Evolutionary conservation across 768 basidiomycete genomes (phyloP).

Genomic region (Scleroderma citrinum): DNA sequence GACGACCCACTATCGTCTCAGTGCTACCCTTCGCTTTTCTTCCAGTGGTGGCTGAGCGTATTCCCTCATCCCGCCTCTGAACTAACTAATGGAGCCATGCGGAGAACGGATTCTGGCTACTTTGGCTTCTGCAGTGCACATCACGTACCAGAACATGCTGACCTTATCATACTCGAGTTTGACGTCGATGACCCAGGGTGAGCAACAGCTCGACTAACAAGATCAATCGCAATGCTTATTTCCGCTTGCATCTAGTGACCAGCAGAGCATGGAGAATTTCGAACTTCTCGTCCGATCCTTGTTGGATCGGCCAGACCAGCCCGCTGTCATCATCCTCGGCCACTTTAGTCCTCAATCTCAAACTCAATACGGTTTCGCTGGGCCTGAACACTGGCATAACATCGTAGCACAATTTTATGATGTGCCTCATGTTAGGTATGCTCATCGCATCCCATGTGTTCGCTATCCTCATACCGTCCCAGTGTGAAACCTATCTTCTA

Average conservation of each 20-base stretch:
- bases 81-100: conserved; percentile 94
- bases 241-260: conserved; percentile 42
- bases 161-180: conserved; percentile 93
- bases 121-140: conserved; percentile 92
- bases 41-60: conserved; percentile 96
- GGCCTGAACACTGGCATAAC: conserved; percentile 86
- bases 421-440: conserved; percentile 79
- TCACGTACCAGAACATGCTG: conserved; percentile 90
- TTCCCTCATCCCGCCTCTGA: conserved; percentile 98
- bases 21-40: conserved; percentile 94
- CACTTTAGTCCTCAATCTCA: conserved; percentile 90
- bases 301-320: conserved; percentile 83
- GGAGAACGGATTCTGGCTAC: conserved; percentile 87
- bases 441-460: background rate
- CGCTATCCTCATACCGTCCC: conserved; percentile 2
- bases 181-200: conserved; percentile 87
- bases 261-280: conserved; percentile 72
- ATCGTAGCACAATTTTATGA: conserved; percentile 97
- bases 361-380: conserved; percentile 71
- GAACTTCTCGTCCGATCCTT: conserved; percentile 91
- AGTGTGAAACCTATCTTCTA: conserved; percentile 81
- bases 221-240: background rate
- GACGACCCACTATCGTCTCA: conserved; percentile 78
- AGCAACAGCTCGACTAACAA: conserved; percentile 27
- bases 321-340: conserved; percentile 91